Conservation (phyloP, 2,329 filamentous ascomycete species). For the Pseudogymnoascus sp. region DNA sequence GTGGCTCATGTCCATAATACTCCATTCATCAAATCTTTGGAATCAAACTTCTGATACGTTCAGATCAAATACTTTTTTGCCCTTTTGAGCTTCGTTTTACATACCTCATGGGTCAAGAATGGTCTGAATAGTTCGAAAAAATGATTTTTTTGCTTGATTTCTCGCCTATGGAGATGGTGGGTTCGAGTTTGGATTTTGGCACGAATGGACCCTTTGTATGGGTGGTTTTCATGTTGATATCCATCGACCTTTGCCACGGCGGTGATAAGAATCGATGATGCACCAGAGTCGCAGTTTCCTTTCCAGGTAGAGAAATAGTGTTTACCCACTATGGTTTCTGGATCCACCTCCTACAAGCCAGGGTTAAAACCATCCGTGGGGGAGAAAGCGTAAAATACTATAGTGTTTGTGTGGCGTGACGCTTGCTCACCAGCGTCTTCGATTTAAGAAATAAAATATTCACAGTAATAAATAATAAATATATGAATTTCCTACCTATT, state of each 20-base stretch:
- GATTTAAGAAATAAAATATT: not conserved
- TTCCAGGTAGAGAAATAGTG: not conserved
- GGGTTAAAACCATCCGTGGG: not conserved
- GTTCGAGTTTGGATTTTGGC: not conserved
- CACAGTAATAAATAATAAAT: not conserved
- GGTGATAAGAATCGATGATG: not conserved
- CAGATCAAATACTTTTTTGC: constrained; percentile 20
- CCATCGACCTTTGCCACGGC: not conserved
- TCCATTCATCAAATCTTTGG: constrained; percentile 47
- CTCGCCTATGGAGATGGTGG: not conserved
- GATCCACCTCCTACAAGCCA: not conserved
- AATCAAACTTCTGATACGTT: constrained; percentile 26
- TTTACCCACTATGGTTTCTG: not conserved
- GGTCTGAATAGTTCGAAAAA: not conserved
- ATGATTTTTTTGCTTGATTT: not conserved
- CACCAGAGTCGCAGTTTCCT: not conserved
- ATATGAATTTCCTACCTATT: not conserved
- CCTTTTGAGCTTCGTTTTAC: constrained; percentile 11
- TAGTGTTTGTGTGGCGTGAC: not conserved
- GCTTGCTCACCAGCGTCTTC: not conserved
- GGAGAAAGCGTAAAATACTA: not conserved
- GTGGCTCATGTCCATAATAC: constrained; percentile 40
- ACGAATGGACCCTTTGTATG: not conserved
- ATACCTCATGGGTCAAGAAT: not conserved
- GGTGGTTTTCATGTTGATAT: not conserved